A percentile compares a stretch with the other conserved stretches of the same genome.
These are phyloP conservation scores for Populus euphratica DNA, from an alignment of 345 rosid genomes.

Conservation along the genomic window DNA sequence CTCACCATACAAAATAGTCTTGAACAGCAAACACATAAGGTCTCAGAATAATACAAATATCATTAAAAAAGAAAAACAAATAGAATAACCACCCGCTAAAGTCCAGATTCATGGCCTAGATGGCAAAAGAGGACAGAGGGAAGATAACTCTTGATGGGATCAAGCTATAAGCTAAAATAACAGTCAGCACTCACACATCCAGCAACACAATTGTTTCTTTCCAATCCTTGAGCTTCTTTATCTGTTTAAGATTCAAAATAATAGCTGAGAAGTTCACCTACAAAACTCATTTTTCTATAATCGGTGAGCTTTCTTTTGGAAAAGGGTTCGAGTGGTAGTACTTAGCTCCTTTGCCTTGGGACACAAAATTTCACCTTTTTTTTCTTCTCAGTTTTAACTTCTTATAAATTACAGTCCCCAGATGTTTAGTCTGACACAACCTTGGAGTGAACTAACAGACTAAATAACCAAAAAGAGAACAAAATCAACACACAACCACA, in stretches of 20 bases:
- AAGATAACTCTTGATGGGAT: not conserved
- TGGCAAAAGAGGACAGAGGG: not conserved
- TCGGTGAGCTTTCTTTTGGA: not conserved
- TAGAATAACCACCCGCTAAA: not conserved
- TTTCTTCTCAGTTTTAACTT: not conserved
- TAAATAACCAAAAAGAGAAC: not conserved
- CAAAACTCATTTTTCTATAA: not conserved
- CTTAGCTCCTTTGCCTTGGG: not conserved
- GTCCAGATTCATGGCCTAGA: not conserved
- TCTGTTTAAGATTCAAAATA: not conserved
- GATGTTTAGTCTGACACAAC: not conserved
- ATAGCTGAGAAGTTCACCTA: not conserved
- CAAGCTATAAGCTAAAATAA: not conserved
- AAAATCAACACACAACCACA: not conserved
- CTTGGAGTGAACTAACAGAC: not conserved
- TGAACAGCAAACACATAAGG: not conserved
- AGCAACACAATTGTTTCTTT: not conserved
- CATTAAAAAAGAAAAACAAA: not conserved
- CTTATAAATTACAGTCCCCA: not conserved
- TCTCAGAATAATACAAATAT: not conserved
- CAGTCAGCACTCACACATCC: not conserved
- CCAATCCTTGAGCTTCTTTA: not conserved
- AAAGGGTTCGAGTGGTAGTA: not conserved
- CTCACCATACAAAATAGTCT: not conserved
- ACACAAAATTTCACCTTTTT: not conserved